phyloP scores from a whole-genome alignment of 2,329 filamentous ascomycete species.

The Ophiostoma quercus region DNA sequence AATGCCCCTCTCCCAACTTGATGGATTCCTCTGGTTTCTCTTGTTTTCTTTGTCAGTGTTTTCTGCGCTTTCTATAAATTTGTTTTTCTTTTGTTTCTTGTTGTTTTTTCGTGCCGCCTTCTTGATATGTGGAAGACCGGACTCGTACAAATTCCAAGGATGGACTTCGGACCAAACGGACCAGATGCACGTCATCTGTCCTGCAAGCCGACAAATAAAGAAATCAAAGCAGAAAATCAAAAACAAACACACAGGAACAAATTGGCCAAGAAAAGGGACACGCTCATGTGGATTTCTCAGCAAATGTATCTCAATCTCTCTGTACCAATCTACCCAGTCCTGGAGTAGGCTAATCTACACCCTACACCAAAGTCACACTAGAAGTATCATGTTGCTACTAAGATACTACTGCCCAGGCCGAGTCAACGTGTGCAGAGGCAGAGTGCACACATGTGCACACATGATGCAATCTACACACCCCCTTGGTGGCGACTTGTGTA shows the following conservation, averaged over 20 bases:
- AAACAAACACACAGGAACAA: neutral
- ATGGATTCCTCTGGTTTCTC: neutral
- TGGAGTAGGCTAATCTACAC: slow-evolving; percentile 4
- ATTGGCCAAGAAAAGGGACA: slow-evolving; percentile 6
- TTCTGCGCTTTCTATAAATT: neutral
- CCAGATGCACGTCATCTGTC: neutral
- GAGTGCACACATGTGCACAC: slow-evolving; percentile 10
- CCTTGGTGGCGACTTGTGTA: neutral
- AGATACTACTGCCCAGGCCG: neutral
- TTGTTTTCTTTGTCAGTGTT: neutral
- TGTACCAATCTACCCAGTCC: neutral
- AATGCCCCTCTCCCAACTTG: neutral
- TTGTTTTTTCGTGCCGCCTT: neutral
- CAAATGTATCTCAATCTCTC: slow-evolving; percentile 1
- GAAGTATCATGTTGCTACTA: neutral
- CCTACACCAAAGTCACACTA: neutral
- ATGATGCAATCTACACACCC: slow-evolving; percentile 9
- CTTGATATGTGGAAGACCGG: slow-evolving; percentile 3
- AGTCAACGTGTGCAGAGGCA: neutral
- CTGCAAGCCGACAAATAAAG: neutral
- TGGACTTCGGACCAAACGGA: neutral
- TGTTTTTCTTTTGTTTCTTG: neutral
- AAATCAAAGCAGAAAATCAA: slow-evolving; percentile 6
- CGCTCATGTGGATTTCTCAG: slow-evolving; percentile 6
- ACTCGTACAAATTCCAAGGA: slow-evolving; percentile 10